Evolutionary conservation across 2,329 filamentous ascomycete species (phyloP).

Genomic region (Diplodia corticola): DNA sequence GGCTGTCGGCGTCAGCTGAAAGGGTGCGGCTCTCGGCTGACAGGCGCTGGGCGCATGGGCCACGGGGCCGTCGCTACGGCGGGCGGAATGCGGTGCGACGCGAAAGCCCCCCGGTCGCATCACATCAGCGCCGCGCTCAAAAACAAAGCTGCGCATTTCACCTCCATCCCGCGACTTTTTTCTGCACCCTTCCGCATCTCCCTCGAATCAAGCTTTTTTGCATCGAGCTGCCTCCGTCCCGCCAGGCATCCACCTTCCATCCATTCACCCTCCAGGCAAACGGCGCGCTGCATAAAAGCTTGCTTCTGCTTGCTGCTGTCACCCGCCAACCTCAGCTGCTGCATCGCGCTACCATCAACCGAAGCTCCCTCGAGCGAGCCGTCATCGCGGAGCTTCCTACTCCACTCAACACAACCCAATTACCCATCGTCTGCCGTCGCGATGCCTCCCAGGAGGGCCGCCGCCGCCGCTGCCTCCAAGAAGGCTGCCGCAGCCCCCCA

Average conservation of each 20-base stretch:
- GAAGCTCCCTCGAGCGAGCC: not conserved
- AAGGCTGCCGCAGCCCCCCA: constrained; percentile 30
- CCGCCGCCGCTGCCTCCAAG: constrained; percentile 18
- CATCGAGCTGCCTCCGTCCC: not conserved
- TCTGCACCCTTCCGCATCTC: not conserved
- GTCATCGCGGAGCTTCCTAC: not conserved
- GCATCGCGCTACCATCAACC: constrained; percentile 21
- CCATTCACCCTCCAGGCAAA: not conserved
- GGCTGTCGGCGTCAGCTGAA: not conserved
- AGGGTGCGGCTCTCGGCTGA: not conserved
- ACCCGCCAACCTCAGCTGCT: constrained; percentile 10
- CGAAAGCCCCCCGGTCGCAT: constrained; percentile 18
- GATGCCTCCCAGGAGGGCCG: constrained; percentile 21
- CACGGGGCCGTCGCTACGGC: not conserved
- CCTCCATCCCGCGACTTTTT: constrained; percentile 9
- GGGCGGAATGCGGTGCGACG: constrained; percentile 11
- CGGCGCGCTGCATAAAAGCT: not conserved
- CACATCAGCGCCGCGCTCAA: constrained; percentile 14
- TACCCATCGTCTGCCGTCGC: not conserved
- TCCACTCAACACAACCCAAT: not conserved
- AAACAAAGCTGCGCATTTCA: constrained; percentile 16
- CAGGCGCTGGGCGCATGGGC: not conserved
- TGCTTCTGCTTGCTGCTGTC: constrained; percentile 7
- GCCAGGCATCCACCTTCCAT: not conserved
- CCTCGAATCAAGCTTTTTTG: not conserved